Evolutionary conservation across 1,284 basidiomycete genomes (phyloP).

Genomic region (Uromyces viciae-fabae): DNA sequence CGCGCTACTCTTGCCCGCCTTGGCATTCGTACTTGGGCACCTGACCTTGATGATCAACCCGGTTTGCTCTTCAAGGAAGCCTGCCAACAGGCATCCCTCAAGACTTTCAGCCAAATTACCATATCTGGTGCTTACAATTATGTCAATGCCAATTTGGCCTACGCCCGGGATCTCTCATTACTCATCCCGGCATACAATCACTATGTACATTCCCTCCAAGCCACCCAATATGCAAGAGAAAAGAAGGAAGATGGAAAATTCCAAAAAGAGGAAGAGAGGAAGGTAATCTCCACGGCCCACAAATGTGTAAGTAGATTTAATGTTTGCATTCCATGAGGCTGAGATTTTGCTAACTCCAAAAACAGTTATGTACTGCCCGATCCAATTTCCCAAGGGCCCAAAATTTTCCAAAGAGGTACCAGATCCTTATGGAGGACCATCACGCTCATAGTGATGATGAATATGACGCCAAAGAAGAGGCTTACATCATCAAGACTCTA

Average conservation of each 20-base stretch:
- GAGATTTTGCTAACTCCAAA: no score
- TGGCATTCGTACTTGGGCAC: neutral
- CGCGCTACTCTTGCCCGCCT: neutral
- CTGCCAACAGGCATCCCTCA: neutral
- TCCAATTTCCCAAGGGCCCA: neutral
- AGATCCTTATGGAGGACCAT: neutral
- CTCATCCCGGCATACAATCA: slow-evolving; percentile 18
- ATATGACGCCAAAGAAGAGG: neutral
- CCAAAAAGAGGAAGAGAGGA: neutral
- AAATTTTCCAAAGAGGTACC: slow-evolving; percentile 10
- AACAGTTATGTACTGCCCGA: no score
- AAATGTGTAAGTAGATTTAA: slow-evolving; percentile 18
- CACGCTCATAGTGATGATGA: neutral
- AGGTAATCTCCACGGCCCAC: neutral
- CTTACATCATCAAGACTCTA: slow-evolving; percentile 9
- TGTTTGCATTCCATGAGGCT: no score
- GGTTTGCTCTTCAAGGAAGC: neutral
- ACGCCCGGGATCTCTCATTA: neutral
- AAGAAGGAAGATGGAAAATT: neutral
- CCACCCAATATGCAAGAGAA: neutral
- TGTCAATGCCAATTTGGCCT: slow-evolving; percentile 12
- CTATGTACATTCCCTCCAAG: slow-evolving; percentile 21
- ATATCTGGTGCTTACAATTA: slow-evolving; percentile 15
- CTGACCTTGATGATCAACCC: neutral
- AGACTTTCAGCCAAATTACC: slow-evolving; percentile 9